Evolutionary conservation across 805 yeast species (phyloP).

Genomic region (Saccharomycopsis sp.): DNA sequence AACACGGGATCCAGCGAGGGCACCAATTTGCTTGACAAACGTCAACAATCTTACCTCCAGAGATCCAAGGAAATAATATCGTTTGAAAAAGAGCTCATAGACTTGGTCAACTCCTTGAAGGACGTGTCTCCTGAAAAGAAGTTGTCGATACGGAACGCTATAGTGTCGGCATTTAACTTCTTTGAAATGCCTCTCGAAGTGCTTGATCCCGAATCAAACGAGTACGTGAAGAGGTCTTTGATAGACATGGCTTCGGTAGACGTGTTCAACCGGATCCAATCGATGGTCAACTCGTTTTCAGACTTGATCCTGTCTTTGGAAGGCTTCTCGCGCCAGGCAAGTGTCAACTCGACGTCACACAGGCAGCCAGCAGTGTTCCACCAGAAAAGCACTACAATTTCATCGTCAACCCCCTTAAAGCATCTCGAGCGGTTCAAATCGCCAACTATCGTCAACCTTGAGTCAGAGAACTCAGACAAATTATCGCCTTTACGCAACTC

Average conservation of each 20-base stretch:
- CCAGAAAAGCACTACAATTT: slow-evolving; percentile 9
- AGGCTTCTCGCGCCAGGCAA: slow-evolving; percentile 11
- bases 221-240: slow-evolving; percentile 21
- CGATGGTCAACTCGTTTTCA: slow-evolving; percentile 28
- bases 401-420: slow-evolving; percentile 9
- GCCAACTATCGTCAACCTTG: slow-evolving; percentile 12
- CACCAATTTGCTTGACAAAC: neutral
- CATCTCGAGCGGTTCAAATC: neutral
- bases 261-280: slow-evolving; percentile 30
- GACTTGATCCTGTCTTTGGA: slow-evolving; percentile 28
- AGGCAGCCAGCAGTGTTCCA: neutral
- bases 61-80: slow-evolving; percentile 29
- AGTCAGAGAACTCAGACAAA: slow-evolving; percentile 19
- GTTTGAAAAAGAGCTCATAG: slow-evolving; percentile 27
- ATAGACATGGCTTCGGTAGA: slow-evolving; percentile 27
- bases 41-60: slow-evolving; percentile 21
- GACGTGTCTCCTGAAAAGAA: slow-evolving; percentile 20
- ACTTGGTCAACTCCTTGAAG: slow-evolving; percentile 23
- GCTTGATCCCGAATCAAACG: neutral
- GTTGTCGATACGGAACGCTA: slow-evolving; percentile 22
- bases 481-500: slow-evolving; percentile 8
- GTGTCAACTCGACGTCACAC: neutral
- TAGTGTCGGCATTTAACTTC: slow-evolving; percentile 26
- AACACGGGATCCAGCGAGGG: neutral
- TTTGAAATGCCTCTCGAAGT: slow-evolving; percentile 24